Conservation (phyloP, 805 yeast species). For the Jamesozyma rosinii region DNA sequence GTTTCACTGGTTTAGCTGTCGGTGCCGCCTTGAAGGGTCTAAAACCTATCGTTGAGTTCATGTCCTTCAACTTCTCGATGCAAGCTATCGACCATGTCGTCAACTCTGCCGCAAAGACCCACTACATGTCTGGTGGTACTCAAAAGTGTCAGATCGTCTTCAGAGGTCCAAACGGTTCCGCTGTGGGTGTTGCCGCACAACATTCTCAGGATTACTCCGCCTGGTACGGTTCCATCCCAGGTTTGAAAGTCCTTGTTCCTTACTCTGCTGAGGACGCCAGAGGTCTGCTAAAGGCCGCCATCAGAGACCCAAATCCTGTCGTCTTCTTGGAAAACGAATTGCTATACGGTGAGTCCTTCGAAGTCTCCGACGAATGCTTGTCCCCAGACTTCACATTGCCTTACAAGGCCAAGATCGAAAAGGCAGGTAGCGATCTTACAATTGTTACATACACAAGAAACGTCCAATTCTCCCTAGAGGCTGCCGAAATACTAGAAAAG, state of each 20-base stretch:
- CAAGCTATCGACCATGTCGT: constrained; percentile 97
- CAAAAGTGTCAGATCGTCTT: constrained; percentile 95
- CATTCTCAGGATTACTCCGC: constrained; percentile 97
- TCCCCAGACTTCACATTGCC: constrained; percentile 87
- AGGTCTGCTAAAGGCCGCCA: constrained; percentile 92
- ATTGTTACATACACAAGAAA: constrained; percentile 88
- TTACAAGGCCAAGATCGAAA: constrained; percentile 89
- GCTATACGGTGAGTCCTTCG: constrained; percentile 84
- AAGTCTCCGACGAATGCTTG: constrained; percentile 78
- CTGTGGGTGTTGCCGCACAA: constrained; percentile 99
- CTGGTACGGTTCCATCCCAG: constrained; percentile 98
- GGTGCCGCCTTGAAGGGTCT: constrained; percentile 96
- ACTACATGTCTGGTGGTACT: constrained; percentile 98
- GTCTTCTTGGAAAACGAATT: constrained; percentile 93
- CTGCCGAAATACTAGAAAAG: constrained; percentile 79
- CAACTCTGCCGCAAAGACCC: constrained; percentile 97
- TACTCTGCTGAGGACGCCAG: constrained; percentile 91
- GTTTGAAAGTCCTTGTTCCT: constrained; percentile 93
- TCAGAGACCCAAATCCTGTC: constrained; percentile 97
- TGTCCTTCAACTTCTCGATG: constrained; percentile 99
- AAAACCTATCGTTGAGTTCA: constrained; percentile 94
- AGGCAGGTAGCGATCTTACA: constrained; percentile 83
- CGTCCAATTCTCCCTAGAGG: constrained; percentile 74
- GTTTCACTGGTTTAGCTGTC: constrained; percentile 89
- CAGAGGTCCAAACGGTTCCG: constrained; percentile 99